phyloP scores from a whole-genome alignment of 2,329 filamentous ascomycete genomes.

The Stemphylium beticola region DNA sequence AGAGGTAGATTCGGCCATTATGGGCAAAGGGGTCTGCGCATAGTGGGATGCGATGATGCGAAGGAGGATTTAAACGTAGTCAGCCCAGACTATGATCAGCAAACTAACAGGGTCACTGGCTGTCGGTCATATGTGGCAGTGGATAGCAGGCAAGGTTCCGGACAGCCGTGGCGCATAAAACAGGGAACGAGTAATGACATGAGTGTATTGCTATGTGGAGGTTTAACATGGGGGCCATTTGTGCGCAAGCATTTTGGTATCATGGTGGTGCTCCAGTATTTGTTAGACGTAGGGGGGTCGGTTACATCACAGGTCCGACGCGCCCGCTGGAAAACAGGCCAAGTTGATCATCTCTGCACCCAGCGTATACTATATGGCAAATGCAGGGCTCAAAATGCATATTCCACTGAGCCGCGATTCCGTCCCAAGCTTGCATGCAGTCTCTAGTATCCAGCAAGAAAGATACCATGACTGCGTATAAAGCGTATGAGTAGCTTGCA shows the following conservation, averaged over 20 bases:
- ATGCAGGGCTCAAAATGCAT: background rate
- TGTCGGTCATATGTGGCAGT: conserved; percentile 24
- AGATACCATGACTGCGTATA: background rate
- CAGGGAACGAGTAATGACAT: background rate
- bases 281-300: background rate
- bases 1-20: conserved; percentile 45
- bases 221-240: background rate
- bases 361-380: background rate
- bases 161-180: conserved; percentile 4
- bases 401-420: too few relatives aligned
- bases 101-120: conserved; percentile 27
- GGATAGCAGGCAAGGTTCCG: conserved; percentile 11
- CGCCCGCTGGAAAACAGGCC: background rate
- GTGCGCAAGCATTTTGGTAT: background rate
- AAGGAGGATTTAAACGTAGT: conserved; percentile 26
- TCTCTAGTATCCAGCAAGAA: background rate
- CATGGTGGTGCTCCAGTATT: background rate
- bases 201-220: conserved; percentile 1
- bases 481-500: background rate
- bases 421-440: background rate
- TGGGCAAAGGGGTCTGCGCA: conserved; percentile 24
- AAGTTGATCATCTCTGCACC: background rate
- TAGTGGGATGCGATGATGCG: conserved; percentile 22
- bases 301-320: conserved; percentile 7
- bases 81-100: conserved; percentile 40